These are phyloP conservation scores for Penicillium sclerotigenum DNA, from an alignment of 2,329 filamentous ascomycete genomes.

Conservation along the genomic window DNA sequence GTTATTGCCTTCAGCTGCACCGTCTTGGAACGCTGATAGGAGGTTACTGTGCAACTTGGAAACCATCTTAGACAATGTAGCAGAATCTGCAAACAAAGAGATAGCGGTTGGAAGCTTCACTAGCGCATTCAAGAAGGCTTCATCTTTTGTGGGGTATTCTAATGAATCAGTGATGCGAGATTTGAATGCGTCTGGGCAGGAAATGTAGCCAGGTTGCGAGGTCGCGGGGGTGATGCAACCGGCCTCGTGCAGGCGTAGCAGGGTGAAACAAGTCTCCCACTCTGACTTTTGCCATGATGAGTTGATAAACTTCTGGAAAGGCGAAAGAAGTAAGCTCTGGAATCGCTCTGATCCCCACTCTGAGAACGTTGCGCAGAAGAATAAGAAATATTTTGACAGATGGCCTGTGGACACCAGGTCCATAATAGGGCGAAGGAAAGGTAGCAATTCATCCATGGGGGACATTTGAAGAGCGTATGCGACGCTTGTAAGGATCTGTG, in stretches of 20 bases:
- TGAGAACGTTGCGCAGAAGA: conserved; percentile 79
- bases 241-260: conserved; percentile 57
- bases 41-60: conserved; percentile 65
- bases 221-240: conserved; percentile 52
- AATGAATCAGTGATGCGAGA: conserved; percentile 69
- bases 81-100: conserved; percentile 56
- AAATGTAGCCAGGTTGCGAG: conserved; percentile 39
- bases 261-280: conserved; percentile 64
- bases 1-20: conserved; percentile 61
- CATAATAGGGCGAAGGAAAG: conserved; percentile 64
- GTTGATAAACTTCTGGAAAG: conserved; percentile 80
- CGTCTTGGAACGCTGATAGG: conserved; percentile 60
- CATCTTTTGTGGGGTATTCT: conserved; percentile 53
- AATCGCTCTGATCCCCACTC: conserved; percentile 73
- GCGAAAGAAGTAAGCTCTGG: conserved; percentile 69
- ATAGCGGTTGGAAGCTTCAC: conserved; percentile 62
- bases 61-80: conserved; percentile 63
- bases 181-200: conserved; percentile 58
- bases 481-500: conserved; percentile 45
- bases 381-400: conserved; percentile 71
- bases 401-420: conserved; percentile 63
- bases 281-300: conserved; percentile 69
- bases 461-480: conserved; percentile 71
- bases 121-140: conserved; percentile 66
- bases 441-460: conserved; percentile 74